These are phyloP conservation scores for Hypoxylon sp. DNA, from an alignment of 2,329 filamentous ascomycete species.

Conservation along the genomic window DNA sequence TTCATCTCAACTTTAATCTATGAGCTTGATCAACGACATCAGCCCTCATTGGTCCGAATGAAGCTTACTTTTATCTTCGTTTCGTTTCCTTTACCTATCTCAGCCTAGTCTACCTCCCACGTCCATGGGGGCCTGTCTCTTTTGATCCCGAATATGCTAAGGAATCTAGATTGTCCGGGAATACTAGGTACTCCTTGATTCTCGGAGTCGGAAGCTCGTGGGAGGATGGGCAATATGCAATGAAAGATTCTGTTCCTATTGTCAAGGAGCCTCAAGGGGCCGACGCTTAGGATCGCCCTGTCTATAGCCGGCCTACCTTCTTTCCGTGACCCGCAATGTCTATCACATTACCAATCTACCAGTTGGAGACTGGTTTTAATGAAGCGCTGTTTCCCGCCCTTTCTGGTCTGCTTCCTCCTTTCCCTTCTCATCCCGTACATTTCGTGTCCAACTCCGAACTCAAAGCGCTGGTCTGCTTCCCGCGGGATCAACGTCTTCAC, in stretches of 20 bases:
- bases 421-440: conserved; percentile 54
- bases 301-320: conserved; percentile 51
- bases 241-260: conserved; percentile 34
- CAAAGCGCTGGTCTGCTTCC: conserved; percentile 68
- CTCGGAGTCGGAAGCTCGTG: conserved; percentile 48
- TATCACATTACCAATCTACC: conserved; percentile 38
- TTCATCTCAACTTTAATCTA: conserved; percentile 47
- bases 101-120: conserved; percentile 24
- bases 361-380: conserved; percentile 49
- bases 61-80: conserved; percentile 42
- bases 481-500: conserved; percentile 56
- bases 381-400: conserved; percentile 50
- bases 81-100: conserved; percentile 49
- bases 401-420: conserved; percentile 49
- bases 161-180: conserved; percentile 44
- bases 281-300: conserved; percentile 48
- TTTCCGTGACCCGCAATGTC: conserved; percentile 52
- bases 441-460: conserved; percentile 53
- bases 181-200: conserved; percentile 38
- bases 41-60: conserved; percentile 39
- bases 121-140: conserved; percentile 20
- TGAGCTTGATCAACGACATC: conserved; percentile 28
- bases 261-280: conserved; percentile 48
- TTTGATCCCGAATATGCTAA: conserved; percentile 31
- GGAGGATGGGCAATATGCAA: conserved; percentile 32